phyloP scores from a whole-genome alignment of 768 basidiomycete species.

The Suillus clintonianus region DNA sequence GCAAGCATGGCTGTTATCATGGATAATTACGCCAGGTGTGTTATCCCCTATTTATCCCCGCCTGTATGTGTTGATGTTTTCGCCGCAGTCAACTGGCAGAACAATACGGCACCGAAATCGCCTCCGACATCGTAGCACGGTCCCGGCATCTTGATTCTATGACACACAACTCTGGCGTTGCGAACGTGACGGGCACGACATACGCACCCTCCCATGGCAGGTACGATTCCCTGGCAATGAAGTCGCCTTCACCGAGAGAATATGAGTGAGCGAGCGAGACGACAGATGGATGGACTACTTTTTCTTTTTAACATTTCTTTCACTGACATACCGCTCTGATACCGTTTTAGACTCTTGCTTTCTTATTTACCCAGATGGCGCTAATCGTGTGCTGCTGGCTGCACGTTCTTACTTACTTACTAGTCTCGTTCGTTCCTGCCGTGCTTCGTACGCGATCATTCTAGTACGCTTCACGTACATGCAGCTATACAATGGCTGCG shows the following conservation, averaged over 20 bases:
- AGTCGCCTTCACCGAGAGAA: not conserved
- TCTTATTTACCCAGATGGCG: not conserved
- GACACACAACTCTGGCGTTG: slow-evolving; percentile 13
- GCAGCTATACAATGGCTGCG: not conserved
- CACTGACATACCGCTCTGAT: not conserved
- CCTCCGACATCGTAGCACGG: slow-evolving; percentile 56
- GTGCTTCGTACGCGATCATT: not conserved
- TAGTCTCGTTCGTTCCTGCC: not conserved
- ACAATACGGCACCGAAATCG: slow-evolving; percentile 68
- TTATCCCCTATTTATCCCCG: slow-evolving; percentile 7
- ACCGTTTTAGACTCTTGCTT: not conserved
- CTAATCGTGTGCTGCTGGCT: slow-evolving; percentile 7
- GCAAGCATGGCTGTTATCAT: slow-evolving; percentile 80
- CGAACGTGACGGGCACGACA: not conserved
- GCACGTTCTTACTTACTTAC: not conserved
- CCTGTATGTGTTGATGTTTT: not conserved
- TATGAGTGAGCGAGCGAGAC: not conserved
- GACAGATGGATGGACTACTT: not conserved
- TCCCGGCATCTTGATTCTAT: slow-evolving; percentile 47
- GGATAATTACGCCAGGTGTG: slow-evolving; percentile 80
- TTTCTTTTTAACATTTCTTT: not conserved
- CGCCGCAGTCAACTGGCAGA: slow-evolving; percentile 65
- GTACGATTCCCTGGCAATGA: not conserved
- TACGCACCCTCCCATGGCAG: slow-evolving; percentile 58
- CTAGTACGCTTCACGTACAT: not conserved